Evolutionary conservation across 1,139 yeast species (phyloP).

Genomic region (Geotrichum bryndzae): DNA sequence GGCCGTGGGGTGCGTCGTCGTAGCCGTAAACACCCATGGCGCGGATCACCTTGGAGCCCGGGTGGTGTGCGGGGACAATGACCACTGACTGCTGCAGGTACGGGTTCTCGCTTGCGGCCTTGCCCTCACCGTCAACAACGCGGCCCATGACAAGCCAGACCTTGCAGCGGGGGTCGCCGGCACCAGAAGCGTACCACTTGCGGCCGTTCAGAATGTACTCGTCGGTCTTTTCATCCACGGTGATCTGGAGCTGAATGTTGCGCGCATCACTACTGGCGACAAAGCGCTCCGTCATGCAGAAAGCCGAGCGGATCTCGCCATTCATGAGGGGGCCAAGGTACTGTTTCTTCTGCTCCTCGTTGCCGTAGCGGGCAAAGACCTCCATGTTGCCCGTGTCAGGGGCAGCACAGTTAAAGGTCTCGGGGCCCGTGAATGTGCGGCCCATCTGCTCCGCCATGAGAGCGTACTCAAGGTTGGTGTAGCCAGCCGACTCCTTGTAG

Average conservation of each 20-base stretch:
- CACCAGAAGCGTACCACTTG: conserved; percentile 75
- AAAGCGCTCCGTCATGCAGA: conserved; percentile 66
- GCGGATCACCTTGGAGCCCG: conserved; percentile 51
- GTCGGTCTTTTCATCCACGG: conserved; percentile 37
- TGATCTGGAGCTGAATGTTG: conserved; percentile 51
- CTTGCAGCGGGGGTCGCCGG: conserved; percentile 61
- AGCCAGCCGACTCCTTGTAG: conserved; percentile 59
- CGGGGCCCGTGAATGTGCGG: conserved; percentile 51
- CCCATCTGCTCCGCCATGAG: conserved; percentile 68
- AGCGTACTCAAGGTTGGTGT: conserved; percentile 61
- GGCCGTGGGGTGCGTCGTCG: conserved; percentile 75
- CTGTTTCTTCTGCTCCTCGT: conserved; percentile 44
- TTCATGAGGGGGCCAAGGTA: conserved; percentile 54
- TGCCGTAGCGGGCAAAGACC: conserved; percentile 56
- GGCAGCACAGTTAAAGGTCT: conserved; percentile 58
- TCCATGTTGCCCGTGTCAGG: conserved; percentile 81
- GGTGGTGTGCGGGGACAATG: conserved; percentile 50
- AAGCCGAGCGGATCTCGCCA: conserved; percentile 61
- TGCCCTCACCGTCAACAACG: conserved; percentile 39
- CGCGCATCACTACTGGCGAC: conserved; percentile 63
- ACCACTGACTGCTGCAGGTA: conserved; percentile 58
- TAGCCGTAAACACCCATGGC: conserved; percentile 57
- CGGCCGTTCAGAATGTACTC: conserved; percentile 57
- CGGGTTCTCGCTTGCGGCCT: conserved; percentile 26
- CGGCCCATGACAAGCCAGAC: conserved; percentile 63